phyloP scores from a whole-genome alignment of 2,329 filamentous ascomycete genomes.

The Colletotrichum australisinense region DNA sequence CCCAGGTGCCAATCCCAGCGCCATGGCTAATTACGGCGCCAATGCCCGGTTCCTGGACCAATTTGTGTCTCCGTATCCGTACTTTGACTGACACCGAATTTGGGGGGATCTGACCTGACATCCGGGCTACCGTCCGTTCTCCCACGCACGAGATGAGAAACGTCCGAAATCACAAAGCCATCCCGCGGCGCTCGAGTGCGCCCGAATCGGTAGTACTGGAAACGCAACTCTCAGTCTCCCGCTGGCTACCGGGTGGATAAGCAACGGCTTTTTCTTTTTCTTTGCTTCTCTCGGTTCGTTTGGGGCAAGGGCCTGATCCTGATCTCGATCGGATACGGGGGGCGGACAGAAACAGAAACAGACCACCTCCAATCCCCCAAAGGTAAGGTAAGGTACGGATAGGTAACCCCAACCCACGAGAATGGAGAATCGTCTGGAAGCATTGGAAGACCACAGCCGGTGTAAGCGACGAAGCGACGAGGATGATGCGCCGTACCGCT shows the following conservation, averaged over 20 bases:
- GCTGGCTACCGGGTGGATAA: constrained; percentile 15
- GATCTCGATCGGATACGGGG: background rate
- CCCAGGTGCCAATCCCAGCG: constrained; percentile 23
- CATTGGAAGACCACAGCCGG: background rate
- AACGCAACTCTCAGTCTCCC: background rate
- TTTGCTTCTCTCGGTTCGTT: background rate
- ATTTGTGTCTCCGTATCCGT: too few relatives aligned
- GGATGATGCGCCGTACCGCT: constrained; percentile 3
- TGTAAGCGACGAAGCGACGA: background rate
- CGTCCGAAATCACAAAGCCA: constrained; percentile 17
- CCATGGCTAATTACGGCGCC: constrained; percentile 18
- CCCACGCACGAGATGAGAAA: constrained; percentile 18
- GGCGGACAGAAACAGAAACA: background rate
- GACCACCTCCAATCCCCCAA: background rate
- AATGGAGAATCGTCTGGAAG: constrained; percentile 33
- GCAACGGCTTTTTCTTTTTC: background rate
- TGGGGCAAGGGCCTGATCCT: background rate
- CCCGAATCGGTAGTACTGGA: background rate
- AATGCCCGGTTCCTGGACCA: constrained; percentile 14
- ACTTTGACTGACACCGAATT: constrained; percentile 5
- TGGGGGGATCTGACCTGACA: constrained; percentile 5
- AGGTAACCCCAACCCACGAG: background rate
- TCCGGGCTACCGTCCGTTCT: constrained; percentile 26
- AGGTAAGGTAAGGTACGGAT: too few relatives aligned
- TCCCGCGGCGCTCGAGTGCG: constrained; percentile 13